These are phyloP conservation scores for Saccharomycopsis sp. DNA, from an alignment of 805 yeast genomes.

Conservation along the genomic window DNA sequence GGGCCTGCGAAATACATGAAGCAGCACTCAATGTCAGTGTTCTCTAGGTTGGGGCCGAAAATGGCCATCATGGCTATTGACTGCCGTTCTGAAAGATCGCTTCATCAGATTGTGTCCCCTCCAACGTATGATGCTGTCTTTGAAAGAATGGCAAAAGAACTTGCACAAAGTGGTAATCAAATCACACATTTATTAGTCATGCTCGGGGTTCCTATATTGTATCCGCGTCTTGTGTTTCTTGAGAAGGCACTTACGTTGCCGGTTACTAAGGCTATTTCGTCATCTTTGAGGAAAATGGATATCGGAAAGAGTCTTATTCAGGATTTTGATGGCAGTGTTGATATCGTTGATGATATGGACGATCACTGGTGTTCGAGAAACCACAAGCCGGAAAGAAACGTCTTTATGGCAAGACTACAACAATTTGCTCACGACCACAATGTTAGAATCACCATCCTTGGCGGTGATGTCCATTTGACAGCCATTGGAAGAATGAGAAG, in stretches of 20 bases:
- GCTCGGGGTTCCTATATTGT: conserved; percentile 92
- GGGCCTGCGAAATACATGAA: conserved; percentile 51
- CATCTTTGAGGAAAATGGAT: conserved; percentile 4
- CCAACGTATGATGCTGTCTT: conserved; percentile 57
- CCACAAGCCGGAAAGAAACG: conserved; percentile 82
- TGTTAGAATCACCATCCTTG: conserved; percentile 70
- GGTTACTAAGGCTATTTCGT: conserved; percentile 1
- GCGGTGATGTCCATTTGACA: conserved; percentile 92
- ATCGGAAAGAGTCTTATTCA: conserved; percentile 68
- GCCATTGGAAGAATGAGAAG: conserved; percentile 71
- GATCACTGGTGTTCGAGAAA: conserved; percentile 94
- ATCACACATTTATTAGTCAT: conserved; percentile 71
- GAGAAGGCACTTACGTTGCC: conserved; percentile 57
- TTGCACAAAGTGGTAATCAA: conserved; percentile 34
- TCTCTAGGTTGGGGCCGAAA: conserved; percentile 63
- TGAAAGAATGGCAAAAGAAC: conserved; percentile 36
- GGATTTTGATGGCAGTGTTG: conserved; percentile 87
- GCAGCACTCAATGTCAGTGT: conserved; percentile 57
- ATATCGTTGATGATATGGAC: conserved; percentile 83
- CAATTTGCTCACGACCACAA: conserved; percentile 56
- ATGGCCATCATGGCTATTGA: conserved; percentile 73
- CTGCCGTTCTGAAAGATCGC: conserved; percentile 83
- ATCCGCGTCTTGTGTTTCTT: conserved; percentile 88
- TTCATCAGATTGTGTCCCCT: conserved; percentile 43
- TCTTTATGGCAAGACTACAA: conserved; percentile 49